Conservation (phyloP, 768 basidiomycete species). For the button mushroom (Agaricus bisporus) region DNA sequence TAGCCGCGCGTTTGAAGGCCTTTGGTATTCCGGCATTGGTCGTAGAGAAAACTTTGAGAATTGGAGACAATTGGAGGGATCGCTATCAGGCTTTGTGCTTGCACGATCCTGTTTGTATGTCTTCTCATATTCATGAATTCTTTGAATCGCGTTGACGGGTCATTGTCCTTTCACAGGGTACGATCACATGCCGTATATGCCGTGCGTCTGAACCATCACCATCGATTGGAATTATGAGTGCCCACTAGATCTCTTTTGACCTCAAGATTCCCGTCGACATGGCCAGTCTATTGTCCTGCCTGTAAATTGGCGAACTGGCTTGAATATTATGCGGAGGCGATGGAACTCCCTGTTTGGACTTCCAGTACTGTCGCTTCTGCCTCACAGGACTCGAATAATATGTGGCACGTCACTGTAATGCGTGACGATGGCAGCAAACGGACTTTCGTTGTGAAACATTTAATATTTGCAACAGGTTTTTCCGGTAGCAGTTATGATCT, state of each 20-base stretch:
- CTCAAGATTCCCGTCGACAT: constrained; percentile 47
- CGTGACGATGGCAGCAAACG: constrained; percentile 14
- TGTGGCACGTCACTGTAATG: constrained; percentile 39
- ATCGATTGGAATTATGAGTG: background rate
- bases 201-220: constrained; percentile 10
- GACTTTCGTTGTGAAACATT: constrained; percentile 38
- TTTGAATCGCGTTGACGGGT: background rate
- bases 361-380: constrained; percentile 36
- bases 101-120: constrained; percentile 52
- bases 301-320: constrained; percentile 58
- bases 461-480: constrained; percentile 54
- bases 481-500: constrained; percentile 36
- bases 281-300: constrained; percentile 53
- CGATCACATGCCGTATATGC: constrained; percentile 9
- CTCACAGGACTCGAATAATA: constrained; percentile 28
- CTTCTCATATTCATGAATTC: background rate
- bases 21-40: constrained; percentile 48
- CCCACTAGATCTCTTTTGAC: background rate
- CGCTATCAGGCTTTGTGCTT: constrained; percentile 54
- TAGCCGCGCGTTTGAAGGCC: constrained; percentile 54
- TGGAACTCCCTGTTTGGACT: constrained; percentile 63
- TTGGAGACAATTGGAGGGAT: constrained; percentile 59
- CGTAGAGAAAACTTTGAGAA: constrained; percentile 46
- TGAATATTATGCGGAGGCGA: constrained; percentile 50
- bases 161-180: constrained; percentile 26